Conservation (phyloP, 345 rosid species). For the Melastoma malabathricum region DNA sequence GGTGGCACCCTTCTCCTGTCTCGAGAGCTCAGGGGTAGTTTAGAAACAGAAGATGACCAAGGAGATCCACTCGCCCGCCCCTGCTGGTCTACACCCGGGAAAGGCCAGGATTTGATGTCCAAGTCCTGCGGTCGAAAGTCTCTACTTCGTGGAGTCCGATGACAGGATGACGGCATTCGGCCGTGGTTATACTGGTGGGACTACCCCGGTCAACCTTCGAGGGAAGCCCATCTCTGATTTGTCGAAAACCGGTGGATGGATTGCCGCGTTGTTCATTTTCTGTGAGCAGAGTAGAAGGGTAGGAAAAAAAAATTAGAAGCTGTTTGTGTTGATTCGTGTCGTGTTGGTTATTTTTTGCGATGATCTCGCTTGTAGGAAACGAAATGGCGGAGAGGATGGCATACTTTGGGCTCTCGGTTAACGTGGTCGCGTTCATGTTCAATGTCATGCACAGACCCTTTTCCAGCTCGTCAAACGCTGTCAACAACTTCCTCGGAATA, state of each 20-base stretch:
- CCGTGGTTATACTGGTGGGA: constrained; percentile 76
- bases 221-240: constrained; percentile 77
- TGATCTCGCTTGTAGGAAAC: constrained; percentile 34
- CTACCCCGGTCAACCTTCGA: constrained; percentile 64
- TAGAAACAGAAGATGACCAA: no score
- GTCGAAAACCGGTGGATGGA: constrained; percentile 85
- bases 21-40: no score
- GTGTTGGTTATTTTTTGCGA: background rate
- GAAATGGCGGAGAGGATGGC: constrained; percentile 98
- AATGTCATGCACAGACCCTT: constrained; percentile 81
- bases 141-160: constrained; percentile 69
- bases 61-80: no score
- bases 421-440: constrained; percentile 93
- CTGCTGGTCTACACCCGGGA: constrained; percentile 6
- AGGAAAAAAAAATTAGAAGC: background rate
- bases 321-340: background rate
- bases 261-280: constrained; percentile 77
- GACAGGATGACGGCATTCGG: constrained; percentile 63
- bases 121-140: constrained; percentile 33
- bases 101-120: constrained; percentile 15
- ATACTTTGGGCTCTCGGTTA: constrained; percentile 80
- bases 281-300: constrained; percentile 20
- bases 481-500: constrained; percentile 81
- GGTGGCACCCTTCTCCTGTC: no score
- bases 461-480: constrained; percentile 66